phyloP scores from a whole-genome alignment of 83 land plant genomes.

The Thuja plicata region DNA sequence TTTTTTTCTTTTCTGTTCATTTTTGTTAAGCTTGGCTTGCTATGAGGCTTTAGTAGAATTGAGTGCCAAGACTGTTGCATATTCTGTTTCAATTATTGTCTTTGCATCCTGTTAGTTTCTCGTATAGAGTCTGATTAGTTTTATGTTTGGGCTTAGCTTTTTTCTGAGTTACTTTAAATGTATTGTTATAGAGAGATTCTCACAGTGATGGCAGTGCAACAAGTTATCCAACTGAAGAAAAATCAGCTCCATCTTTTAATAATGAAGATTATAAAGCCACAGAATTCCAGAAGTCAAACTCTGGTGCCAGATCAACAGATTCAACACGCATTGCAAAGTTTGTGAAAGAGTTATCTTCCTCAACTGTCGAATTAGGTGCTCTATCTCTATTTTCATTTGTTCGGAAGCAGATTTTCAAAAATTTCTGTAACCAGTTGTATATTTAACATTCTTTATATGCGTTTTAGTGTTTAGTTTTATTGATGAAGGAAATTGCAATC shows the following conservation, averaged over 20 bases:
- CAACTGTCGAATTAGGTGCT: constrained; percentile 81
- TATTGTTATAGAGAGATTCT: constrained; percentile 31
- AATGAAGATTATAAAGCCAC: constrained; percentile 20
- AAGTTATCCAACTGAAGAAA: constrained; percentile 25
- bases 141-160: background rate
- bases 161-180: background rate
- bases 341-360: constrained; percentile 70
- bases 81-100: background rate
- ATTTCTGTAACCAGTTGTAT: background rate
- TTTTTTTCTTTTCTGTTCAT: background rate
- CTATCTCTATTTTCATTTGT: background rate
- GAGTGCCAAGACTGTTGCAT: background rate
- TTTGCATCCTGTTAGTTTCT: background rate
- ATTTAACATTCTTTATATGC: background rate
- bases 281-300: constrained; percentile 35
- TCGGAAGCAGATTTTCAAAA: background rate
- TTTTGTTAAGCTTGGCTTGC: background rate
- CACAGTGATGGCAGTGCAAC: constrained; percentile 24
- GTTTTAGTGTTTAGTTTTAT: background rate
- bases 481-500: background rate
- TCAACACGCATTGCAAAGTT: constrained; percentile 92
- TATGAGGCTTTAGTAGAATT: background rate
- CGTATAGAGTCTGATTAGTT: background rate
- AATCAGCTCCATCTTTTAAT: constrained; percentile 22
- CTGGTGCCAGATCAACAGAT: constrained; percentile 91